phyloP scores from a whole-genome alignment of 2,329 filamentous ascomycete genomes.

The Rutstroemia sp. region DNA sequence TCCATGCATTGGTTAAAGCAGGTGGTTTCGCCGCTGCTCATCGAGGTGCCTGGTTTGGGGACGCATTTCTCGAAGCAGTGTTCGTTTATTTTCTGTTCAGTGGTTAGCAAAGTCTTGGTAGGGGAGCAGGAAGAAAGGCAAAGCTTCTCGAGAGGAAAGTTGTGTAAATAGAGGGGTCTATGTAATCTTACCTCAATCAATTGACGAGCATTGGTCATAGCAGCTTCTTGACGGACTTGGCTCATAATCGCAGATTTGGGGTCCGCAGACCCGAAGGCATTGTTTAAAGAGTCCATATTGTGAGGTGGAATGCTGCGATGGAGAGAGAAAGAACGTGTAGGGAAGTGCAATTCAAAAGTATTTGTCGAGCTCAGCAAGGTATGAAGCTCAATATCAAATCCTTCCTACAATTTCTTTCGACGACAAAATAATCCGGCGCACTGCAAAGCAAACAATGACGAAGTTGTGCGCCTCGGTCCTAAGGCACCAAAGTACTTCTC shows the following conservation, averaged over 20 bases:
- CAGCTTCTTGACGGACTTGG: constrained; percentile 47
- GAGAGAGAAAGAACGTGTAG: background rate
- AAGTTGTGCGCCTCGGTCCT: background rate
- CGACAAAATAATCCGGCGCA: background rate
- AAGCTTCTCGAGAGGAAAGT: background rate
- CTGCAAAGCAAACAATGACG: no score
- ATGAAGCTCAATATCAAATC: background rate
- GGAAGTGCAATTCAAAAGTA: background rate
- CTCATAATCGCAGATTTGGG: constrained; percentile 42
- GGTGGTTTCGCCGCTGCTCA: constrained; percentile 55
- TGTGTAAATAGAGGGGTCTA: background rate
- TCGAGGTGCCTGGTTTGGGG: constrained; percentile 57
- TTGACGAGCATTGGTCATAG: constrained; percentile 58
- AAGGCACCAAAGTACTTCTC: background rate
- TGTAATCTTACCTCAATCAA: constrained; percentile 55
- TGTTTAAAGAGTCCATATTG: constrained; percentile 5
- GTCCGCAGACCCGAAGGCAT: constrained; percentile 14
- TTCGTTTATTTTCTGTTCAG: constrained; percentile 64
- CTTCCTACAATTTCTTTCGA: background rate
- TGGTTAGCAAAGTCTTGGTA: constrained; percentile 41
- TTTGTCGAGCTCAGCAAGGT: background rate
- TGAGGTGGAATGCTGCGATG: background rate
- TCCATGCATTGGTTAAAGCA: constrained; percentile 76
- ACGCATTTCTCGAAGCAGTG: constrained; percentile 76
- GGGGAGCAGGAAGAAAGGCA: constrained; percentile 23